phyloP scores from a whole-genome alignment of 2,329 filamentous ascomycete genomes.

The Hypoxylon sp. region DNA sequence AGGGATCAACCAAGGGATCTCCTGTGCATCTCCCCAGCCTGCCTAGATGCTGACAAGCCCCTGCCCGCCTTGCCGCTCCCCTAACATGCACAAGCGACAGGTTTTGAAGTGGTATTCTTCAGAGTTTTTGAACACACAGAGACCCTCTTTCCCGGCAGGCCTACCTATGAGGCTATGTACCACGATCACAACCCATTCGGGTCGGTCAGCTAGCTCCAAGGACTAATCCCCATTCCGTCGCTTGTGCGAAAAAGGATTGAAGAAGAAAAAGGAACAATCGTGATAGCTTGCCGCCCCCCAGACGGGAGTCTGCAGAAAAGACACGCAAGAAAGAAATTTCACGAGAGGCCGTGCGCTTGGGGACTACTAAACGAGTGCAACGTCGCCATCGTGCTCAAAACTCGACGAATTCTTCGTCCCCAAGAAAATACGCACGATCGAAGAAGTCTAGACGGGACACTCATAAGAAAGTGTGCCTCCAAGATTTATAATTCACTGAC shows the following conservation, averaged over 20 bases:
- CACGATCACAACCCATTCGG: conserved; percentile 16
- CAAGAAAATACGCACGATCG: conserved; percentile 22
- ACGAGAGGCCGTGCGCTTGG: conserved; percentile 19
- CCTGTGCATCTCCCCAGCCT: conserved; percentile 26
- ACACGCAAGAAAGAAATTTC: conserved; percentile 19
- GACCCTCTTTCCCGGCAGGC: conserved; percentile 12
- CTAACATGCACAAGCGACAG: conserved; percentile 16
- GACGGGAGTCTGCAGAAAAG: conserved; percentile 28
- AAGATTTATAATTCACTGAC: conserved; percentile 15
- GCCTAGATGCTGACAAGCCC: conserved; percentile 22
- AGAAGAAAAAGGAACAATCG: conserved; percentile 9
- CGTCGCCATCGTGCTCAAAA: conserved; percentile 26
- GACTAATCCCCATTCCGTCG: conserved; percentile 8
- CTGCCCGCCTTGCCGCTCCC: conserved; percentile 19
- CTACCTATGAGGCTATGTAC: conserved; percentile 32
- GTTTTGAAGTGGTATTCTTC: conserved; percentile 19
- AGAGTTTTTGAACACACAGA: conserved; percentile 10
- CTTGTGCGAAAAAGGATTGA: conserved; percentile 2
- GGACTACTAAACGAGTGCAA: conserved; percentile 35
- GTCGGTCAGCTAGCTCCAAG: conserved; percentile 27
- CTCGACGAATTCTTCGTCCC: conserved; percentile 18
- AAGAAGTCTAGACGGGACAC: conserved; percentile 15
- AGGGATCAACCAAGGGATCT: conserved; percentile 32
- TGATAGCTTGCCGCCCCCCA: conserved; percentile 23
- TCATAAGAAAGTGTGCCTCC: conserved; percentile 3